A percentile compares a stretch with the other conserved stretches of the same genome.
These are phyloP conservation scores for Beauveria asiatica DNA, from an alignment of 2,329 filamentous ascomycete genomes.

Conservation along the genomic window DNA sequence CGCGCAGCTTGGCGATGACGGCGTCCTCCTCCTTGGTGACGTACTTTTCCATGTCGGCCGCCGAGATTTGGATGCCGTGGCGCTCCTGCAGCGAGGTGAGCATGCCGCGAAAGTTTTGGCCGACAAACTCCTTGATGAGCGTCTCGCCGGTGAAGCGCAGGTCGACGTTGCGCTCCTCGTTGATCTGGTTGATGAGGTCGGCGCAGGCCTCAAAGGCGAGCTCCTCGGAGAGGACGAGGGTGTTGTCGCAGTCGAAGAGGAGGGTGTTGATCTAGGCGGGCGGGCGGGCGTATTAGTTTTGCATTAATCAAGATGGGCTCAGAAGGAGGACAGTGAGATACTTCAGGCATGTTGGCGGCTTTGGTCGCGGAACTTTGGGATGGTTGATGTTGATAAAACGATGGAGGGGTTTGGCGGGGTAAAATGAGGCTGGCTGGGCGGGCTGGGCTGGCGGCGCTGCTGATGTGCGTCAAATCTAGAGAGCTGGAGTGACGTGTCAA, in stretches of 20 bases:
- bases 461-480: background rate
- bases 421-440: background rate
- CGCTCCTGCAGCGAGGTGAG: slow-evolving; percentile 66
- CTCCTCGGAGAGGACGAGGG: slow-evolving; percentile 83
- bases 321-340: background rate
- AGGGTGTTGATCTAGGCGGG: slow-evolving; percentile 51
- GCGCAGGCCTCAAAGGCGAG: slow-evolving; percentile 88
- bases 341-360: slow-evolving; percentile 12
- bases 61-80: slow-evolving; percentile 61
- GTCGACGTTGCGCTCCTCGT: slow-evolving; percentile 53
- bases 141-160: slow-evolving; percentile 68
- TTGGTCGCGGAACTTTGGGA: background rate
- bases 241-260: slow-evolving; percentile 81
- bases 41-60: slow-evolving; percentile 63
- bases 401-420: slow-evolving; percentile 2
- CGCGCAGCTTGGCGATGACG: slow-evolving; percentile 72
- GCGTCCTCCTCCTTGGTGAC: slow-evolving; percentile 71
- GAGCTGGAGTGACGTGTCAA: background rate
- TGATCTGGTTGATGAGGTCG: slow-evolving; percentile 79
- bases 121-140: slow-evolving; percentile 80
- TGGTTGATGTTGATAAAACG: background rate
- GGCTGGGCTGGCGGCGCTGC: background rate
- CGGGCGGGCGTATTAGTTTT: background rate
- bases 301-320: too few relatives aligned
- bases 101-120: slow-evolving; percentile 93